phyloP scores from a whole-genome alignment of 2,329 filamentous ascomycete genomes.

The Clonostachys rosea region DNA sequence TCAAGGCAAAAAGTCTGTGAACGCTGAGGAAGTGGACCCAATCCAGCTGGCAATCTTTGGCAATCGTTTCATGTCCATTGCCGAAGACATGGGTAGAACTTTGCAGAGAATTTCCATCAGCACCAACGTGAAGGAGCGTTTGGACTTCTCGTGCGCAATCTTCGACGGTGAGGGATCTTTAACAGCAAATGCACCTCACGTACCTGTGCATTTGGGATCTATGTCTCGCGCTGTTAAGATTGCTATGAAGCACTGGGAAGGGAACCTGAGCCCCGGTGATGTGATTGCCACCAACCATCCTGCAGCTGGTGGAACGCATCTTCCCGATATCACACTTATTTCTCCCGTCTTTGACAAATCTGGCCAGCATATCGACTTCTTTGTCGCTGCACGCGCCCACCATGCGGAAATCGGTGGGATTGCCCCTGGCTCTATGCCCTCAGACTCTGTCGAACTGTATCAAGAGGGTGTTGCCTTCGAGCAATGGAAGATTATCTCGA shows the following conservation, averaged over 20 bases:
- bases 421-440: conserved; percentile 30
- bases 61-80: neutral
- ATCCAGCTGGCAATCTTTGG: neutral
- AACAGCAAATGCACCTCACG: conserved; percentile 27
- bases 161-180: conserved; percentile 70
- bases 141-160: conserved; percentile 75
- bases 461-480: conserved; percentile 35
- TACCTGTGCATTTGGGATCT: neutral
- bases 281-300: conserved; percentile 61
- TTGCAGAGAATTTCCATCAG: conserved; percentile 62
- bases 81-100: conserved; percentile 15
- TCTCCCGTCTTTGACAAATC: conserved; percentile 16
- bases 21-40: conserved; percentile 38
- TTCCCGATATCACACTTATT: conserved; percentile 16
- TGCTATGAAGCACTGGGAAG: conserved; percentile 15
- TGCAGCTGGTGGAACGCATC: conserved; percentile 41
- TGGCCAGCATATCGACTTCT: conserved; percentile 22
- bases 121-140: conserved; percentile 72
- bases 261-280: conserved; percentile 67
- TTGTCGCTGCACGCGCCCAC: conserved; percentile 30
- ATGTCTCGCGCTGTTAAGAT: neutral
- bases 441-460: conserved; percentile 31
- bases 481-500: conserved; percentile 26
- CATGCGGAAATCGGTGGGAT: conserved; percentile 31
- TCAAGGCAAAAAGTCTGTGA: conserved; percentile 7